These are phyloP conservation scores for Penicillium macrosclerotiorum DNA, from an alignment of 495 filamentous ascomycete genomes.

Conservation along the genomic window DNA sequence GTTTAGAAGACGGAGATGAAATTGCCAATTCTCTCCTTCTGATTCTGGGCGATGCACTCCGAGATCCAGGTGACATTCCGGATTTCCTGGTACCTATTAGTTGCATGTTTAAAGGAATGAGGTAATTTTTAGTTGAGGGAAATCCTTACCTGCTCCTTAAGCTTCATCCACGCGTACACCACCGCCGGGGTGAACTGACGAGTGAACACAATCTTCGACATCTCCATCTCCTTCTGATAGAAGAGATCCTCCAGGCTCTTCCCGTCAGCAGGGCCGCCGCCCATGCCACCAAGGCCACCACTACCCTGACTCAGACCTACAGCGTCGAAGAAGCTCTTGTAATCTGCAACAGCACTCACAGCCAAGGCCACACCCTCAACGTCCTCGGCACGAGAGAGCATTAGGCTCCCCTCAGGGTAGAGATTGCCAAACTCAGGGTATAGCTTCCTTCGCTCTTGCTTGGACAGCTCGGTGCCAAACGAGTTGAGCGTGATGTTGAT, in stretches of 20 bases:
- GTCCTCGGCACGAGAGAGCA: conserved; percentile 94
- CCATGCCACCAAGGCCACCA: conserved; percentile 78
- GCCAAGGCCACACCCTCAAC: conserved; percentile 89
- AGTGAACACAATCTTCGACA: conserved; percentile 91
- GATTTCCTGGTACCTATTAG: conserved; percentile 73
- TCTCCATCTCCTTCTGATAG: conserved; percentile 99
- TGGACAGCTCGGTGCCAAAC: conserved; percentile 94
- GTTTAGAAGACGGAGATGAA: conserved; percentile 93
- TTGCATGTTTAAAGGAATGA: conserved; percentile 1
- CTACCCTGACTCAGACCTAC: conserved; percentile 77
- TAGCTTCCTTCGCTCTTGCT: conserved; percentile 90
- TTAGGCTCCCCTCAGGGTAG: conserved; percentile 90
- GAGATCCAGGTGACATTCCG: conserved; percentile 99
- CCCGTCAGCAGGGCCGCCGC: conserved; percentile 70
- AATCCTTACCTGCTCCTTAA: conserved; percentile 85
- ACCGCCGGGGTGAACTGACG: conserved; percentile 93
- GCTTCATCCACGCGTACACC: conserved; percentile 96
- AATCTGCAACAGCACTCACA: conserved; percentile 86
- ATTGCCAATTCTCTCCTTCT: conserved; percentile 97
- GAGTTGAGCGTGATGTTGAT: conserved; percentile 99
- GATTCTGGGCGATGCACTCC: conserved; percentile 99
- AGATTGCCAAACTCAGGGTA: conserved; percentile 89
- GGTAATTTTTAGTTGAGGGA: background rate
- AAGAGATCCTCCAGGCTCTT: conserved; percentile 97
- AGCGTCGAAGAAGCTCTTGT: conserved; percentile 91